A percentile compares a stretch with the other conserved stretches of the same genome.
These are phyloP conservation scores for Malassezia obtusa DNA, from an alignment of 1,284 basidiomycete genomes.

Conservation along the genomic window DNA sequence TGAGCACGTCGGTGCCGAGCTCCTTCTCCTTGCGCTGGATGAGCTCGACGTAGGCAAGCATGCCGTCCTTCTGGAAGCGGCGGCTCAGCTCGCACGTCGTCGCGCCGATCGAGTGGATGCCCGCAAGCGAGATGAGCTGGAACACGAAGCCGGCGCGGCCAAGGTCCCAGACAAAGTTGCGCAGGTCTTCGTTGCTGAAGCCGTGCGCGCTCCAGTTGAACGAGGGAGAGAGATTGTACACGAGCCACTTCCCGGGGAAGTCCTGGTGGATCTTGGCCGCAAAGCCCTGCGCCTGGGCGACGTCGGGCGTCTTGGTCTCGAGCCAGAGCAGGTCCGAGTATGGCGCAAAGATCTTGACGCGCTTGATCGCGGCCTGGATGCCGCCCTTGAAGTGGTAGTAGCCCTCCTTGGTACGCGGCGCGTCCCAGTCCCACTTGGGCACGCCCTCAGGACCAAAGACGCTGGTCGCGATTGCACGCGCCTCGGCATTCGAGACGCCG, in stretches of 20 bases:
- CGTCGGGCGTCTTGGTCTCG: constrained; percentile 75
- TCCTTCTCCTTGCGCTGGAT: constrained; percentile 46
- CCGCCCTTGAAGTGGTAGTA: constrained; percentile 85
- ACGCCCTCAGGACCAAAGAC: constrained; percentile 57
- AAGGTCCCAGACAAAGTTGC: constrained; percentile 46
- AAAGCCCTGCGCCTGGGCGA: constrained; percentile 69
- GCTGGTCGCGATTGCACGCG: constrained; percentile 62
- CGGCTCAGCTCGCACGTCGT: constrained; percentile 43
- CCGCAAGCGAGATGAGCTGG: constrained; percentile 47
- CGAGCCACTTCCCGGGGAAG: constrained; percentile 70
- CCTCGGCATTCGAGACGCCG: constrained; percentile 66
- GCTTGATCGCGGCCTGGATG: constrained; percentile 69
- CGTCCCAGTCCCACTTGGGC: constrained; percentile 83
- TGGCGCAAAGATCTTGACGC: constrained; percentile 63
- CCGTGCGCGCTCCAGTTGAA: constrained; percentile 85
- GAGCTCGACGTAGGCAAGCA: constrained; percentile 45
- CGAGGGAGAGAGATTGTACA: constrained; percentile 87
- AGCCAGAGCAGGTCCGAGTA: constrained; percentile 52
- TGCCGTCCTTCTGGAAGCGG: constrained; percentile 57
- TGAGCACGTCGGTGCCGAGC: constrained; percentile 44
- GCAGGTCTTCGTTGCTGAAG: constrained; percentile 57
- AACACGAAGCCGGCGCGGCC: constrained; percentile 44
- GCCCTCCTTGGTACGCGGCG: constrained; percentile 78
- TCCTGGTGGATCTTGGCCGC: constrained; percentile 64
- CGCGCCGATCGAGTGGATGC: constrained; percentile 39